A percentile compares a stretch with the other conserved stretches of the same genome.
These are phyloP conservation scores for Melastoma malabathricum DNA, from an alignment of 345 rosid genomes.

Conservation along the genomic window DNA sequence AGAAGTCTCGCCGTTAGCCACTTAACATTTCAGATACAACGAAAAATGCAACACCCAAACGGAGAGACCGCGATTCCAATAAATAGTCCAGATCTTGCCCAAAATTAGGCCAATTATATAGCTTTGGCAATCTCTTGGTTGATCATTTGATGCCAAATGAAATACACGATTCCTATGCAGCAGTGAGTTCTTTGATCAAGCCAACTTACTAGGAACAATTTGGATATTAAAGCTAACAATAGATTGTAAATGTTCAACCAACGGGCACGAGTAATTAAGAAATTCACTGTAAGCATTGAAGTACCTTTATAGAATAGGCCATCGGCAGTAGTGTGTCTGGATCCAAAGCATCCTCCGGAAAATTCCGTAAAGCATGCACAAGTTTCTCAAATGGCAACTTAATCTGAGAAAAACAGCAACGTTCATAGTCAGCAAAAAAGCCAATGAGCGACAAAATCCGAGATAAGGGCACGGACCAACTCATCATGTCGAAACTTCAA, in stretches of 20 bases:
- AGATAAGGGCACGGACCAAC: conserved; percentile 32
- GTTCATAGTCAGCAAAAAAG: background rate
- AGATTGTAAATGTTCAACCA: no score
- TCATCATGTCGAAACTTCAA: conserved; percentile 83
- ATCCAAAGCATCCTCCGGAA: conserved; percentile 87
- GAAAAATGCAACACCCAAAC: background rate
- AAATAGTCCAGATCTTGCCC: no score
- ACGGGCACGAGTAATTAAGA: background rate
- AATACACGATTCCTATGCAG: no score
- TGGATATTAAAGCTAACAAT: background rate
- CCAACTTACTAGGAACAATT: background rate
- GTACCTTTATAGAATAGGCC: conserved; percentile 87
- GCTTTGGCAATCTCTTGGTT: no score
- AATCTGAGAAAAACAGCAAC: conserved; percentile 22
- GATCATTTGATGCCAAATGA: no score
- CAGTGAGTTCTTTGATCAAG: no score
- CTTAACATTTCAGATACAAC: background rate
- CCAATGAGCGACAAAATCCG: no score
- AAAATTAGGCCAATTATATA: no score
- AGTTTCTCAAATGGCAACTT: conserved; percentile 88
- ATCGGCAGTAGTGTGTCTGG: conserved; percentile 79
- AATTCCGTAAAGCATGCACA: conserved; percentile 76
- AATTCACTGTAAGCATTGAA: conserved; percentile 6
- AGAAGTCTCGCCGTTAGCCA: background rate
- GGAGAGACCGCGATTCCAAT: background rate